These are phyloP conservation scores for Coemansia sp. DNA, from an alignment of 192 early-diverging fungal species.

Conservation along the genomic window DNA sequence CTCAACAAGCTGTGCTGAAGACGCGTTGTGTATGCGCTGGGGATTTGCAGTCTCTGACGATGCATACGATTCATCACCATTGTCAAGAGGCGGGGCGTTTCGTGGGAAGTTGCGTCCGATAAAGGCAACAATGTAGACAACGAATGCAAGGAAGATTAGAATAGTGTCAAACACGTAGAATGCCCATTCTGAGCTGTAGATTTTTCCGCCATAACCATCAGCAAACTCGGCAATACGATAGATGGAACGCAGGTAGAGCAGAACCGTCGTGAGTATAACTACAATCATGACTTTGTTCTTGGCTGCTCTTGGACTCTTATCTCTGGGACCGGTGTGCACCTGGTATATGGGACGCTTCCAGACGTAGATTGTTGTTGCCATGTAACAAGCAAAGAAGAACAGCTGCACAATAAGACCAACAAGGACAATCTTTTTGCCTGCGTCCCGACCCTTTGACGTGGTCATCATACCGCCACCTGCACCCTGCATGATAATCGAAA, in stretches of 20 bases:
- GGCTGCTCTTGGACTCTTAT: constrained; percentile 11
- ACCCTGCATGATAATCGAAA: constrained; percentile 50
- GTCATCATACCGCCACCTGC: constrained; percentile 50
- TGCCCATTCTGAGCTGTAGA: constrained; percentile 49
- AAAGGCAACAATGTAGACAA: constrained; percentile 39
- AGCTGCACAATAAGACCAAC: constrained; percentile 42
- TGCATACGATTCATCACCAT: background rate
- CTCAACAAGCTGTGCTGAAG: constrained; percentile 4
- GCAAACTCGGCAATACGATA: constrained; percentile 54
- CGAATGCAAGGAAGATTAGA: constrained; percentile 40
- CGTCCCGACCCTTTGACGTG: constrained; percentile 5
- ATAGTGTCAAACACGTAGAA: constrained; percentile 55
- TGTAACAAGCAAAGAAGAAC: constrained; percentile 45
- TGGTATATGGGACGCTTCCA: constrained; percentile 22
- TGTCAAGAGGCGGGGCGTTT: constrained; percentile 2
- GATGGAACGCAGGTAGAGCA: constrained; percentile 44
- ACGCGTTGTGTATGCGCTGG: background rate
- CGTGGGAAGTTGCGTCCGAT: constrained; percentile 23
- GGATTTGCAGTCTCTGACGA: too few relatives aligned
- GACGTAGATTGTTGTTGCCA: constrained; percentile 30
- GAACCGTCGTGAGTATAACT: constrained; percentile 30
- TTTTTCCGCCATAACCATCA: constrained; percentile 35
- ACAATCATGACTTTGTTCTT: constrained; percentile 33
- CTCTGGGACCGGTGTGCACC: constrained; percentile 8
- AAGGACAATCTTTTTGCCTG: constrained; percentile 42